Evolutionary conservation across 1,139 yeast species (phyloP).

Genomic region (Blastobotrys capitulatus): DNA sequence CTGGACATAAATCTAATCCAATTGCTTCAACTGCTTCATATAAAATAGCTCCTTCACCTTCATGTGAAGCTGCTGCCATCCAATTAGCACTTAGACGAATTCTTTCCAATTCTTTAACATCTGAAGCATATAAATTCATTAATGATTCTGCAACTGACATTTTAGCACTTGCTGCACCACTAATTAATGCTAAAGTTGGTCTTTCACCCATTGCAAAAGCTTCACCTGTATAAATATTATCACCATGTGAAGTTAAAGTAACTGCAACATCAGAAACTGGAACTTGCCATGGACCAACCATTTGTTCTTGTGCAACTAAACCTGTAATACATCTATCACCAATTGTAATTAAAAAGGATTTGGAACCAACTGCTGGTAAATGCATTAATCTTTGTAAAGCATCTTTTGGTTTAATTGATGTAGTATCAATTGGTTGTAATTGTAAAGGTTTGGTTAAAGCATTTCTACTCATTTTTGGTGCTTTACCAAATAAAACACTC

Average conservation of each 20-base stretch:
- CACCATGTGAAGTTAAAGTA: constrained; percentile 82
- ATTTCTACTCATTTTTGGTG: constrained; percentile 89
- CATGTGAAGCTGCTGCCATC: constrained; percentile 98
- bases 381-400: constrained; percentile 79
- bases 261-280: constrained; percentile 99
- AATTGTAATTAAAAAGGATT: constrained; percentile 89
- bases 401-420: constrained; percentile 37
- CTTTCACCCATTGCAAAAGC: constrained; percentile 98
- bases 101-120: constrained; percentile 65
- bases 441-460: constrained; percentile 60
- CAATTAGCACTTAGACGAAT: constrained; percentile 94
- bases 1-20: constrained; percentile 92
- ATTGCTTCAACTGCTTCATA: constrained; percentile 98
- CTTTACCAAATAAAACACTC: constrained; percentile 95
- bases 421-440: constrained; percentile 45
- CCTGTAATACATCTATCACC: constrained; percentile 98
- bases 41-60: constrained; percentile 92
- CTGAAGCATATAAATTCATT: constrained; percentile 85
- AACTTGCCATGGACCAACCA: constrained; percentile 99
- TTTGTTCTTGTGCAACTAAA: constrained; percentile 93
- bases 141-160: constrained; percentile 95
- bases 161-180: constrained; percentile 95
- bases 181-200: constrained; percentile 83
- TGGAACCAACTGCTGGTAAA: constrained; percentile 93
- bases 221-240: constrained; percentile 75